Evolutionary conservation across 345 rosid genomes (phyloP).

Genomic region (Raphanus raphanistrum): DNA sequence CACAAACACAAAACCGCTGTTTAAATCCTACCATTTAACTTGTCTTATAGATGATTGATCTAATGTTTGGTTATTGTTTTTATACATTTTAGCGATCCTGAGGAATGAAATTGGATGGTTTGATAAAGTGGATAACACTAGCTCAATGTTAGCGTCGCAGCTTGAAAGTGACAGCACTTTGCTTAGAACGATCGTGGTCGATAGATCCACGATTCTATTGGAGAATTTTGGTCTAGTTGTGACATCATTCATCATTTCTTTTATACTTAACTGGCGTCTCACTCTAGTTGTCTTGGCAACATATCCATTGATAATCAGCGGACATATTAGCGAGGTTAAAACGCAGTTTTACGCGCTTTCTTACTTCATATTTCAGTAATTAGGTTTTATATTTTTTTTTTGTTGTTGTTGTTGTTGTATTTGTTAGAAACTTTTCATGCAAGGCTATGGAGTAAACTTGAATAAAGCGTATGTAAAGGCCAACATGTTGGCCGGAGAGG

Average conservation of each 20-base stretch:
- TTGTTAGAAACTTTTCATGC: constrained; percentile 86
- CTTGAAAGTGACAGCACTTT: constrained; percentile 79
- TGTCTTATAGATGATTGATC: not conserved
- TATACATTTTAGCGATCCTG: constrained; percentile 60
- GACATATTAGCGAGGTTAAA: constrained; percentile 95
- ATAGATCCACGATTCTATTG: constrained; percentile 69
- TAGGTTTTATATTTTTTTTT: not conserved
- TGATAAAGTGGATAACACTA: constrained; percentile 72
- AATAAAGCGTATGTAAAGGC: constrained; percentile 93
- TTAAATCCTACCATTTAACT: not conserved
- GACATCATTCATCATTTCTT: constrained; percentile 73
- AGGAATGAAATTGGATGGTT: constrained; percentile 96
- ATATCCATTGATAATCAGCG: constrained; percentile 83
- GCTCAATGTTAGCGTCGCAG: constrained; percentile 78
- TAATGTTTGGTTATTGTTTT: not conserved
- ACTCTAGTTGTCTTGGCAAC: constrained; percentile 88
- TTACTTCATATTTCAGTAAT: not conserved
- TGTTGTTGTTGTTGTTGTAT: not conserved
- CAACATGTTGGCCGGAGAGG: constrained; percentile 92
- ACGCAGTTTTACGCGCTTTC: not conserved
- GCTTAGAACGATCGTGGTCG: constrained; percentile 69
- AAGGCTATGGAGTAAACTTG: constrained; percentile 93
- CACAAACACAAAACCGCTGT: not conserved
- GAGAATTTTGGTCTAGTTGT: constrained; percentile 73
- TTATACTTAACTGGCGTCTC: constrained; percentile 90